phyloP scores from a whole-genome alignment of 2,329 filamentous ascomycete genomes.

The Cercospora sp. region DNA sequence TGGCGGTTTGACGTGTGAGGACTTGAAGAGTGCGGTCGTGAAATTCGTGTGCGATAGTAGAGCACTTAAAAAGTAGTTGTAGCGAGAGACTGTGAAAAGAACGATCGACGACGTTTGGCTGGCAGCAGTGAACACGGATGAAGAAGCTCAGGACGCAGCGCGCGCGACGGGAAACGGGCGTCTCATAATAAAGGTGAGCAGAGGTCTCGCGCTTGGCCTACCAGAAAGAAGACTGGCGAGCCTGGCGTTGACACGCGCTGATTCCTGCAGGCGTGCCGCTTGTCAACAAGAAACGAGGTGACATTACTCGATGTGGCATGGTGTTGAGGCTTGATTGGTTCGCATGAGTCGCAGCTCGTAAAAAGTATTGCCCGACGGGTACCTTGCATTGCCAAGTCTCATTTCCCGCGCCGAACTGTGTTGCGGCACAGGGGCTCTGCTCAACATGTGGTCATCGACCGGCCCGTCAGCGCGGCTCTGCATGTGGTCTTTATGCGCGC shows the following conservation, averaged over 20 bases:
- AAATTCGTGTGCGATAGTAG: background rate
- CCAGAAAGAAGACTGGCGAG: background rate
- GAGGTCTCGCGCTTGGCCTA: background rate
- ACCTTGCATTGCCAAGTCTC: slow-evolving; percentile 18
- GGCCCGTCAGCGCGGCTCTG: background rate
- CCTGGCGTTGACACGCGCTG: slow-evolving; percentile 2
- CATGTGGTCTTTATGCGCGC: slow-evolving; percentile 1
- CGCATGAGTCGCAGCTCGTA: slow-evolving; percentile 8
- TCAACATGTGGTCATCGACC: slow-evolving; percentile 3
- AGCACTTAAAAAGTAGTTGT: background rate
- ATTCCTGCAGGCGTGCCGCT: background rate
- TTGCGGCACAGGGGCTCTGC: background rate
- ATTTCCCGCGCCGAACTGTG: slow-evolving; percentile 13
- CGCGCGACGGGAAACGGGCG: background rate
- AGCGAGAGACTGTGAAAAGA: slow-evolving; percentile 1
- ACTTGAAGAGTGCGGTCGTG: background rate
- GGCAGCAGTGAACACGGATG: background rate
- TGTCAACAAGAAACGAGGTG: slow-evolving; percentile 12
- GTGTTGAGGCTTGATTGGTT: slow-evolving; percentile 7
- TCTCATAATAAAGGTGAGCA: background rate
- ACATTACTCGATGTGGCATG: slow-evolving; percentile 15
- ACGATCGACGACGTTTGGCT: background rate
- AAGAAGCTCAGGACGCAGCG: background rate
- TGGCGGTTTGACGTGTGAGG: slow-evolving; percentile 6
- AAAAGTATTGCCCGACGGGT: slow-evolving; percentile 12